A percentile compares a stretch with the other conserved stretches of the same genome.
Evolutionary conservation across 2,329 filamentous ascomycete species (phyloP).

Genomic region (Pseudopyricularia javanii): DNA sequence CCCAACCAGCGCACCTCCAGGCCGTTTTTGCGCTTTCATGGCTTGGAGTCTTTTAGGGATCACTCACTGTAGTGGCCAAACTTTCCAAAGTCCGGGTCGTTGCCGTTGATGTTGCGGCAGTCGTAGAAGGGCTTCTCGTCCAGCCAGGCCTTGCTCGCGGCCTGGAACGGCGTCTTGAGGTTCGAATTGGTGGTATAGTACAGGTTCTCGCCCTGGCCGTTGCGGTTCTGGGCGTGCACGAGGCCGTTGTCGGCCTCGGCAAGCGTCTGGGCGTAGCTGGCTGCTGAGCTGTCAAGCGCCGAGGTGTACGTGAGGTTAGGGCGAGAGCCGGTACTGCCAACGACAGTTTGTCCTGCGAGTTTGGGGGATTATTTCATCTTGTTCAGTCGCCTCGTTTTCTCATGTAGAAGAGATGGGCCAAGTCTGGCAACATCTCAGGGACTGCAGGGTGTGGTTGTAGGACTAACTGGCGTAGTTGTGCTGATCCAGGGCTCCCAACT

Average conservation of each 20-base stretch:
- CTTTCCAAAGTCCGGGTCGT: background rate
- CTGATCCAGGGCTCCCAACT: background rate
- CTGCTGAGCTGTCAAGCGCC: background rate
- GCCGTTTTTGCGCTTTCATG: background rate
- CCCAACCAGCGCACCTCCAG: background rate
- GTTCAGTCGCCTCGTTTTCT: background rate
- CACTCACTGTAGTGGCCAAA: background rate
- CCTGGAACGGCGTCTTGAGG: background rate
- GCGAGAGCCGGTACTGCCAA: background rate
- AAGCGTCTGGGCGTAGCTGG: slow-evolving; percentile 16
- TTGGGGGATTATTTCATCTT: background rate
- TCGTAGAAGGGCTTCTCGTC: background rate
- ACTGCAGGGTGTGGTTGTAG: background rate
- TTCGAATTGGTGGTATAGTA: slow-evolving; percentile 8
- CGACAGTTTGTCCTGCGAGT: background rate
- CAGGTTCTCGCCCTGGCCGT: slow-evolving; percentile 19
- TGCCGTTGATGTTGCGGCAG: background rate
- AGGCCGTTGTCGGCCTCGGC: slow-evolving; percentile 13
- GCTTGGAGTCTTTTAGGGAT: too few relatives aligned
- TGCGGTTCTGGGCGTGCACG: slow-evolving; percentile 13
- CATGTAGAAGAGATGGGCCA: background rate
- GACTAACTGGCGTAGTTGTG: background rate
- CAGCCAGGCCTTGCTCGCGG: background rate
- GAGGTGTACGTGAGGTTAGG: background rate
- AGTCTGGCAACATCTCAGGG: too few relatives aligned